phyloP scores from a whole-genome alignment of 306 rosid genomes.

The Casuarina cunninghamiana region DNA sequence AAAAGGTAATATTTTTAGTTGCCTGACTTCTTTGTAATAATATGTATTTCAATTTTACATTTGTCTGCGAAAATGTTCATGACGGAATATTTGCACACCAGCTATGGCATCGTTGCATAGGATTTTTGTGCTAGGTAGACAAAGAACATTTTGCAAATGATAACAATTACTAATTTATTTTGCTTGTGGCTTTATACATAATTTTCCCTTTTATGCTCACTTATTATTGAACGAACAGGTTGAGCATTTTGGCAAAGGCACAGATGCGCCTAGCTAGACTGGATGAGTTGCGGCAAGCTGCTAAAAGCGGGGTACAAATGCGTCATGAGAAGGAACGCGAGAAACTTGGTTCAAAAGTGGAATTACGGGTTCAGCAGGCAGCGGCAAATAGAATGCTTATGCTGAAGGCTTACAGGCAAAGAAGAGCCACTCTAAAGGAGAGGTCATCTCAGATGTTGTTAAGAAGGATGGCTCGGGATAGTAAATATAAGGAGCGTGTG shows the following conservation, averaged over 20 bases:
- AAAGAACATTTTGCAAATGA: not conserved
- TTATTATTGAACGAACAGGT: conserved; percentile 51
- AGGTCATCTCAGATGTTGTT: conserved; percentile 78
- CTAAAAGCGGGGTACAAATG: conserved; percentile 70
- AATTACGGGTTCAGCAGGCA: conserved; percentile 86
- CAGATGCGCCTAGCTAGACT: conserved; percentile 83
- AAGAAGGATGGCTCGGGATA: conserved; percentile 80
- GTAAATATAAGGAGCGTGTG: conserved; percentile 83
- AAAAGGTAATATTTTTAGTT: conserved; percentile 55
- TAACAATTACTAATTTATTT: not conserved
- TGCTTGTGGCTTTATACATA: not conserved
- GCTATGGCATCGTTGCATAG: not conserved
- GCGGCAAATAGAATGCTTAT: conserved; percentile 84
- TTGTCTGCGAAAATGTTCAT: not conserved
- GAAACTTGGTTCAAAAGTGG: conserved; percentile 74
- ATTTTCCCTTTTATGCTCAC: conserved; percentile 19
- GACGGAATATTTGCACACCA: not conserved
- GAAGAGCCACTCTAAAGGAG: conserved; percentile 83
- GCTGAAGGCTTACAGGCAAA: conserved; percentile 74
- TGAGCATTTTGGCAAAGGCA: conserved; percentile 71
- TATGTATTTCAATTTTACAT: not conserved
- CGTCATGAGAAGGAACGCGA: conserved; percentile 68
- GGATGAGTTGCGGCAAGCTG: conserved; percentile 89
- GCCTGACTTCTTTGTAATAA: not conserved
- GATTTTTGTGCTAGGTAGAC: not conserved